Conservation (phyloP, 1,139 yeast genomes). For the Debaryomyces robertsiae region DNA sequence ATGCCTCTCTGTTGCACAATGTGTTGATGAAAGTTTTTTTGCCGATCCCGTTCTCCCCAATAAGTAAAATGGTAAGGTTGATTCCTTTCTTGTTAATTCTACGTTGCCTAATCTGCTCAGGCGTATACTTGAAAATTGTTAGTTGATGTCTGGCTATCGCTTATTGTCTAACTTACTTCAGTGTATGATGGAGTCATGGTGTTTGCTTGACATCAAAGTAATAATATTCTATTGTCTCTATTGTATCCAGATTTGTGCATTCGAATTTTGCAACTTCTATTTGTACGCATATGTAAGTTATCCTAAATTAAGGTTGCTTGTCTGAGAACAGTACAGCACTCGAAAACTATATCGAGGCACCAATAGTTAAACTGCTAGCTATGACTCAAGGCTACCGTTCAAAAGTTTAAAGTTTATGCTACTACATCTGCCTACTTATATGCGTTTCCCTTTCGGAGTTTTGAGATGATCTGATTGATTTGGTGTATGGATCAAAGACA, state of each 20-base stretch:
- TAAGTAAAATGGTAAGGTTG: slow-evolving; percentile 29
- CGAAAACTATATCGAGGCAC: too few relatives aligned
- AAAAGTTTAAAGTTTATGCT: too few relatives aligned
- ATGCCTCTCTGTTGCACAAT: slow-evolving; percentile 26
- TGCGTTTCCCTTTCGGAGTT: too few relatives aligned
- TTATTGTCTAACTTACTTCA: neutral
- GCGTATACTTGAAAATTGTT: slow-evolving; percentile 15
- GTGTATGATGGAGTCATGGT: neutral
- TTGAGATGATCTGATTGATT: too few relatives aligned
- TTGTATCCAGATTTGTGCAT: neutral
- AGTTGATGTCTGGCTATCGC: slow-evolving; percentile 1
- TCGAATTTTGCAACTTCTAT: neutral
- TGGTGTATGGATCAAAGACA: too few relatives aligned
- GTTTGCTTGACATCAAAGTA: neutral
- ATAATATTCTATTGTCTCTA: too few relatives aligned
- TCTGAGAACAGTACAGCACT: too few relatives aligned
- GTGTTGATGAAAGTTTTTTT: slow-evolving; percentile 36
- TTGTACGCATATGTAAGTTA: neutral
- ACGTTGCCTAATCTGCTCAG: slow-evolving; percentile 22
- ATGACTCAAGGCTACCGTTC: too few relatives aligned
- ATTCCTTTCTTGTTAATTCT: slow-evolving; percentile 24
- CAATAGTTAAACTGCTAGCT: too few relatives aligned
- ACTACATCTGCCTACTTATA: neutral
- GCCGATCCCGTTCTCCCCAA: slow-evolving; percentile 41
- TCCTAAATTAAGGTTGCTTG: neutral